phyloP scores from a whole-genome alignment of 345 rosid species.

The Barbarea vulgaris region DNA sequence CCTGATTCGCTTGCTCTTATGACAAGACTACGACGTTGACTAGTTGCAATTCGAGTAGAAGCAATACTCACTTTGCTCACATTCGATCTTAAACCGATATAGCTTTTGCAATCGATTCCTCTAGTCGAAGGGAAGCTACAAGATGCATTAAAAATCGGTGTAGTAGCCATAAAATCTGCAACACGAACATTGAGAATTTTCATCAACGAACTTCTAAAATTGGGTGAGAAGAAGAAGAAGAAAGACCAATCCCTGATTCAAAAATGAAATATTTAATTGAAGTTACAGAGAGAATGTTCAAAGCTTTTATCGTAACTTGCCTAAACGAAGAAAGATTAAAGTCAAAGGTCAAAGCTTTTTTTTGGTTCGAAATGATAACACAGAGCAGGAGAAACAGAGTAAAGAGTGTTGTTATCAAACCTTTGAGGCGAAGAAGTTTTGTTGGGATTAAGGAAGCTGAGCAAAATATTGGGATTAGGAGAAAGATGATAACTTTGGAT shows the following conservation, averaged over 20 bases:
- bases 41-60: constrained; percentile 25
- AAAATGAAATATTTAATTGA: background rate
- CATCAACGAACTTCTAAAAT: background rate
- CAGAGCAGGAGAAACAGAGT: background rate
- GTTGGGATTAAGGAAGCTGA: constrained; percentile 18
- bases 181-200: background rate
- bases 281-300: background rate
- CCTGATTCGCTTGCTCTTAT: constrained; percentile 50
- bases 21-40: constrained; percentile 31
- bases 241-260: background rate
- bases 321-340: background rate
- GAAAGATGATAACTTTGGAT: constrained; percentile 24
- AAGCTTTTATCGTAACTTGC: background rate
- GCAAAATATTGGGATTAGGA: background rate
- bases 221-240: background rate
- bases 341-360: constrained; percentile 1
- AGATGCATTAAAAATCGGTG: constrained; percentile 42
- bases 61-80: constrained; percentile 33
- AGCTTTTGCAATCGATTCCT: constrained; percentile 40
- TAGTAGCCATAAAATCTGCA: constrained; percentile 47
- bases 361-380: background rate
- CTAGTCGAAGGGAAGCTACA: constrained; percentile 38
- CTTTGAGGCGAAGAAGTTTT: constrained; percentile 1
- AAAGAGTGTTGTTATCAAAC: background rate
- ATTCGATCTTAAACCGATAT: constrained; percentile 33